Conservation (phyloP, 305 asterid genomes). For the Solanum hybrid region DNA sequence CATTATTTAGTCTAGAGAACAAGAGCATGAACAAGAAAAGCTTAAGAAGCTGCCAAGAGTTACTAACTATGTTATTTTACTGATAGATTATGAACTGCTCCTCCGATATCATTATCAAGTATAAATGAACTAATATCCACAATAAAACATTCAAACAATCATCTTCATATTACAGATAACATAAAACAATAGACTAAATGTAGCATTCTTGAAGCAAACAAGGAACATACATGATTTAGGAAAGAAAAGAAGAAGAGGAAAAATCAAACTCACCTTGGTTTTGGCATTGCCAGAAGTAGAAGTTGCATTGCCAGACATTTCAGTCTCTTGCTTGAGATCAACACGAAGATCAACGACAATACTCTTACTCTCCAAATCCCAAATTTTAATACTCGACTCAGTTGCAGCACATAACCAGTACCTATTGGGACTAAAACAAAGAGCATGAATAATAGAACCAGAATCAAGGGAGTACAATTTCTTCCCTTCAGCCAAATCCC, state of each 20-base stretch:
- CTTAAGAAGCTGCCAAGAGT: not conserved
- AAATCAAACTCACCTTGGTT: conserved; percentile 37
- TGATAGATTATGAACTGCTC: not conserved
- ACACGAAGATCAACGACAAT: conserved; percentile 67
- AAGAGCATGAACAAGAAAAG: not conserved
- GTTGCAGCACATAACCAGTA: conserved; percentile 90
- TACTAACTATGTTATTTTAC: not conserved
- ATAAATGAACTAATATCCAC: not conserved
- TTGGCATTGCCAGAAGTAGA: conserved; percentile 35
- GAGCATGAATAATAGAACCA: conserved; percentile 51
- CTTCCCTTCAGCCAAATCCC: conserved; percentile 83
- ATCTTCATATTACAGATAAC: not conserved
- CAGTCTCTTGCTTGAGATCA: conserved; percentile 69
- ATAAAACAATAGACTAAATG: not conserved
- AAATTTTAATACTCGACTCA: conserved; percentile 65
- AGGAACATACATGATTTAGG: not conserved
- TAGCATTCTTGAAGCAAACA: not conserved
- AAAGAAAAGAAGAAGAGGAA: not conserved
- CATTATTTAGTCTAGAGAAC: not conserved
- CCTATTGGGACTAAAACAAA: conserved; percentile 83
- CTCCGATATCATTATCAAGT: not conserved
- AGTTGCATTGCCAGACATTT: conserved; percentile 34
- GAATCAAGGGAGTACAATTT: conserved; percentile 61
- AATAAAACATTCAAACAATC: not conserved
- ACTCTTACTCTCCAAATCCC: conserved; percentile 91